phyloP scores from a whole-genome alignment of 192 early-diverging fungal species.

The Coemansia sp. region DNA sequence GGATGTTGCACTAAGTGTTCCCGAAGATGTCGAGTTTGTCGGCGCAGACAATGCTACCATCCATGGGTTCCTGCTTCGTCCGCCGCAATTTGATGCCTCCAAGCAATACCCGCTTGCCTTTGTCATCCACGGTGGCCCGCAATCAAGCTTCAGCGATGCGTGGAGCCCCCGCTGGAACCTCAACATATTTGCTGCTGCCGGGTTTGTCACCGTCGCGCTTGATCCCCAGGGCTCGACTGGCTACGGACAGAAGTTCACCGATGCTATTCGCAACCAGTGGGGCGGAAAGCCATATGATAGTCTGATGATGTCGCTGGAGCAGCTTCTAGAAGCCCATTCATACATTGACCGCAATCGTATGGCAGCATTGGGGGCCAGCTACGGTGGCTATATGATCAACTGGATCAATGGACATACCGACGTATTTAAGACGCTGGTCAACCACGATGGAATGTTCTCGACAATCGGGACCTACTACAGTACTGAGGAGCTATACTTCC shows the following conservation, averaged over 20 bases:
- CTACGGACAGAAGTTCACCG: slow-evolving; percentile 75
- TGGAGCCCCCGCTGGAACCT: slow-evolving; percentile 78
- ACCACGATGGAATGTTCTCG: slow-evolving; percentile 83
- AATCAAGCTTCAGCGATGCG: slow-evolving; percentile 56
- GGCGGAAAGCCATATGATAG: slow-evolving; percentile 73
- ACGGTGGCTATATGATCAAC: slow-evolving; percentile 87
- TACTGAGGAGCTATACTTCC: slow-evolving; percentile 79
- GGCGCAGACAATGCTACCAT: slow-evolving; percentile 60
- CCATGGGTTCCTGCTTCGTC: slow-evolving; percentile 51
- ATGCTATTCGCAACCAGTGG: slow-evolving; percentile 79
- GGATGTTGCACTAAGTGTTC: slow-evolving; percentile 46
- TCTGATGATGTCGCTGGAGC: slow-evolving; percentile 71
- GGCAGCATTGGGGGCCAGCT: slow-evolving; percentile 72
- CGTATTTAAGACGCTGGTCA: slow-evolving; percentile 70
- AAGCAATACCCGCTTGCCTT: slow-evolving; percentile 77
- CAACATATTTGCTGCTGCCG: slow-evolving; percentile 71
- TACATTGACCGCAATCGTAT: slow-evolving; percentile 66
- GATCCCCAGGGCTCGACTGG: slow-evolving; percentile 82
- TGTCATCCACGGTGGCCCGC: slow-evolving; percentile 85
- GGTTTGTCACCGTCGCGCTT: slow-evolving; percentile 71
- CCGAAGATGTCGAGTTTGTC: slow-evolving; percentile 70
- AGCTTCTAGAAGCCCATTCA: slow-evolving; percentile 37
- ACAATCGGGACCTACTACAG: slow-evolving; percentile 66
- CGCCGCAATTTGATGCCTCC: slow-evolving; percentile 52
- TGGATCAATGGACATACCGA: slow-evolving; percentile 84